Conservation (phyloP, 2,329 filamentous ascomycete species). For the Beauveria bassiana region DNA sequence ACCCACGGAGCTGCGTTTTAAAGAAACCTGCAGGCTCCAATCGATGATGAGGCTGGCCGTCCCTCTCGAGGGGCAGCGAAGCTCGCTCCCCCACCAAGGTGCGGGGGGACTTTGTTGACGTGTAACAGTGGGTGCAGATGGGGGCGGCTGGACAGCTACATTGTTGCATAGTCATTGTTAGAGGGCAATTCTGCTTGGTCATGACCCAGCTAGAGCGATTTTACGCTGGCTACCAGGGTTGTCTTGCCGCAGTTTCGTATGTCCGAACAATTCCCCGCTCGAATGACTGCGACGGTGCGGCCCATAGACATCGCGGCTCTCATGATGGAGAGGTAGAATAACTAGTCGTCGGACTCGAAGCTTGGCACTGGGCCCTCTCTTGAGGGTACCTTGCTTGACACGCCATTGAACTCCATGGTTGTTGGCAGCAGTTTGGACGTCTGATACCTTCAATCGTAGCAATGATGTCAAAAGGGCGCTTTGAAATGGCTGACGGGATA, state of each 20-base stretch:
- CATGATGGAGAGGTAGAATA: not conserved
- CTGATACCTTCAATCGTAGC: too few relatives aligned
- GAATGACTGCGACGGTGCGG: not conserved
- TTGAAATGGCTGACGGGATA: too few relatives aligned
- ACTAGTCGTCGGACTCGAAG: not conserved
- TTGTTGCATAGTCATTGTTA: not conserved
- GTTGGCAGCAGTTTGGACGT: too few relatives aligned
- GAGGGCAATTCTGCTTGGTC: not conserved
- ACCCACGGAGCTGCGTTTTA: not conserved
- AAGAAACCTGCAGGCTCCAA: not conserved
- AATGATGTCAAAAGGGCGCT: too few relatives aligned
- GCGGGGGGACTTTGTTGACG: not conserved
- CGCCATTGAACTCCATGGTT: too few relatives aligned
- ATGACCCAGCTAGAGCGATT: not conserved
- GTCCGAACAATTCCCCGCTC: not conserved
- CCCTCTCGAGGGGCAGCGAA: not conserved
- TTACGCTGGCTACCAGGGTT: not conserved
- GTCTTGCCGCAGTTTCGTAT: not conserved
- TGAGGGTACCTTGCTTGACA: not conserved
- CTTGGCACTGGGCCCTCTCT: not conserved
- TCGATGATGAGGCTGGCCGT: constrained; percentile 1
- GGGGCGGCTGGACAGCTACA: not conserved
- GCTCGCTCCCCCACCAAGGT: not conserved
- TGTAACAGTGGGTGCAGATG: not conserved
- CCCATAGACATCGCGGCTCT: not conserved